Evolutionary conservation across 768 basidiomycete species (phyloP).

Genomic region (Tricholoma hemisulphureum): DNA sequence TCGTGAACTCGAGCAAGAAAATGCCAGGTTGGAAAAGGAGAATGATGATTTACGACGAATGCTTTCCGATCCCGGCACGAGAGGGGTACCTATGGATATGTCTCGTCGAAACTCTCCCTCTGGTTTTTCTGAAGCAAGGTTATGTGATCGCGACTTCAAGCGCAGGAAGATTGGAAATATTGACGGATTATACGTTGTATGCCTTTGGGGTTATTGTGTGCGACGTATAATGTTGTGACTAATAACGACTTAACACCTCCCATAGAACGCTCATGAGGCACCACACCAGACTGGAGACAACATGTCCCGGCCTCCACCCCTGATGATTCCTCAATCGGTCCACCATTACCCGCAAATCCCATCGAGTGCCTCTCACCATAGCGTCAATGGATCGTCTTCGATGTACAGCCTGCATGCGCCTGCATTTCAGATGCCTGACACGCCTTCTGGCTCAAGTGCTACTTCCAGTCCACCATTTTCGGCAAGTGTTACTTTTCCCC

Average conservation of each 20-base stretch:
- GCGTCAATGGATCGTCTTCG: conserved; percentile 41
- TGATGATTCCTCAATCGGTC: conserved; percentile 60
- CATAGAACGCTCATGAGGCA: conserved; percentile 46
- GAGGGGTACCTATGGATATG: conserved; percentile 40
- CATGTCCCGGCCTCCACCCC: conserved; percentile 49
- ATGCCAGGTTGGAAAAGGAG: conserved; percentile 64
- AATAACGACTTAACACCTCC: neutral
- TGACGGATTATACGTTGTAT: conserved; percentile 57
- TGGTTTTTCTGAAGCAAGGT: conserved; percentile 48
- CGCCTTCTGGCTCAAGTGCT: conserved; percentile 69
- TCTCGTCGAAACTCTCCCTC: conserved; percentile 46
- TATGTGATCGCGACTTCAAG: conserved; percentile 59
- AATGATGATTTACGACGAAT: conserved; percentile 73
- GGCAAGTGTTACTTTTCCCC: conserved; percentile 75
- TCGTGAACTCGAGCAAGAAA: conserved; percentile 82
- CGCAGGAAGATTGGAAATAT: conserved; percentile 53
- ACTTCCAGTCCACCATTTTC: conserved; percentile 82
- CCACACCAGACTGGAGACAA: conserved; percentile 40
- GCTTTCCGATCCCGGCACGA: conserved; percentile 46
- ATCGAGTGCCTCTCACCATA: conserved; percentile 40
- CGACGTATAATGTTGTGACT: neutral
- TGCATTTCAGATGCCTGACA: conserved; percentile 66
- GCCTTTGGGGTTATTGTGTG: conserved; percentile 14
- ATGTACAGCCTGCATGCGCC: conserved; percentile 55
- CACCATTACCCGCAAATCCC: conserved; percentile 48